Conservation (phyloP, 148 eudicot species). For the Fagopyrum homotropicum region DNA sequence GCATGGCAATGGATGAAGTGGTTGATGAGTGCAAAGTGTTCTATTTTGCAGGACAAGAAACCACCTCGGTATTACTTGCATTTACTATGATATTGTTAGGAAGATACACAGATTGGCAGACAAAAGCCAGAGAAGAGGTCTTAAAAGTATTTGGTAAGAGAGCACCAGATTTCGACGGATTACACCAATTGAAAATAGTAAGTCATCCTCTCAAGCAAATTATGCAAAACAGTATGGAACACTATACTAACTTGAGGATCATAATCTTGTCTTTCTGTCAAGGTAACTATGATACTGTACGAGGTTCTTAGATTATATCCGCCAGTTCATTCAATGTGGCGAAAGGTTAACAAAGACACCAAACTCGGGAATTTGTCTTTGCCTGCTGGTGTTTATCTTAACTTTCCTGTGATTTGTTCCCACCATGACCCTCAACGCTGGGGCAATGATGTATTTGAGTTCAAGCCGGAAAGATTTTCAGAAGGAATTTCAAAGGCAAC, state of each 20-base stretch:
- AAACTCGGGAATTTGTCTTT: conserved; percentile 21
- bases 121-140: conserved; percentile 30
- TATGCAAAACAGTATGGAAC: neutral
- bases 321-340: conserved; percentile 21
- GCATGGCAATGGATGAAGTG: conserved; percentile 26
- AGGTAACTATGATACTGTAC: conserved; percentile 30
- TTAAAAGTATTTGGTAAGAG: conserved; percentile 21
- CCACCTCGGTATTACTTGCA: conserved; percentile 25
- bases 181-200: conserved; percentile 28
- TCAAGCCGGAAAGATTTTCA: conserved; percentile 29
- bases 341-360: conserved; percentile 21
- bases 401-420: conserved; percentile 21
- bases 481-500: conserved; percentile 27
- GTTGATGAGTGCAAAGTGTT: conserved; percentile 29
- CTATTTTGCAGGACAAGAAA: conserved; percentile 31
- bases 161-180: conserved; percentile 24
- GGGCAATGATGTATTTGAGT: conserved; percentile 28
- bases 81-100: conserved; percentile 26
- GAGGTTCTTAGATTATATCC: conserved; percentile 34
- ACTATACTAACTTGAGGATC: neutral
- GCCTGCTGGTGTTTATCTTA: conserved; percentile 25
- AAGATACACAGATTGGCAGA: conserved; percentile 28
- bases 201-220: conserved; percentile 4
- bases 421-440: conserved; percentile 24
- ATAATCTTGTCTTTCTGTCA: neutral